Percentiles rank a stretch among this genome's conserved stretches.
phyloP scores from a whole-genome alignment of 2,329 filamentous ascomycete genomes.

The Cordyceps cicadae region DNA sequence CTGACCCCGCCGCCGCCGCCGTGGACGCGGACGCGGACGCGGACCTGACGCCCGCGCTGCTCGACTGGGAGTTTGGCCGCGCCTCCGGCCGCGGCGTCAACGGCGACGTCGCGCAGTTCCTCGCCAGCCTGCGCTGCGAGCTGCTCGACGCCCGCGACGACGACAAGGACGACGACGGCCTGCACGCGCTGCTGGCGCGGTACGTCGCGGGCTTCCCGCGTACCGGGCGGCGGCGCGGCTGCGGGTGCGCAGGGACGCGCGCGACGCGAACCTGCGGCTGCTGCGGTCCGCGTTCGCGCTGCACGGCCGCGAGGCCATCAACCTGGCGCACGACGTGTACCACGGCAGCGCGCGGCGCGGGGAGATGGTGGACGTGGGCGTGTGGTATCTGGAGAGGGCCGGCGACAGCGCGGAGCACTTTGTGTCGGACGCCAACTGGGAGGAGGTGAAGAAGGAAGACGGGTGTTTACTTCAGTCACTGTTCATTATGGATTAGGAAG shows the following conservation, averaged over 20 bases:
- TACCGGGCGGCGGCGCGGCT: constrained; percentile 11
- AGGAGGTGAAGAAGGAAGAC: constrained; percentile 10
- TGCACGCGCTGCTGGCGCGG: not conserved
- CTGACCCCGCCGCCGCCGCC: not conserved
- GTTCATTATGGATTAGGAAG: not conserved
- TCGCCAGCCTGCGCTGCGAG: constrained; percentile 15
- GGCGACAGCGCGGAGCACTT: constrained; percentile 13
- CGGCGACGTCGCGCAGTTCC: constrained; percentile 17
- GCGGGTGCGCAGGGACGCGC: not conserved
- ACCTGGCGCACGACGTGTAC: constrained; percentile 14
- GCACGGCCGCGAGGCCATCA: constrained; percentile 15
- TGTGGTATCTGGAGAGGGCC: constrained; percentile 16
- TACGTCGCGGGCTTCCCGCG: constrained; percentile 11
- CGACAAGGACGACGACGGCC: not conserved
- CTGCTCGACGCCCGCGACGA: constrained; percentile 1
- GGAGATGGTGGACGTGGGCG: constrained; percentile 13
- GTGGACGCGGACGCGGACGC: not conserved
- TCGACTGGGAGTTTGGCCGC: constrained; percentile 18
- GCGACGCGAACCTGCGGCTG: constrained; percentile 10
- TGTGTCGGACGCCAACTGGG: constrained; percentile 14
- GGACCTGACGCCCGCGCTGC: constrained; percentile 12
- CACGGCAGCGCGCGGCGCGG: not conserved
- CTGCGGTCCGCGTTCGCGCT: constrained; percentile 15
- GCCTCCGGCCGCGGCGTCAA: constrained; percentile 16
- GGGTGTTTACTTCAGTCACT: constrained; percentile 8